These are phyloP conservation scores for Suillus americanus DNA, from an alignment of 768 basidiomycete genomes.

Conservation along the genomic window DNA sequence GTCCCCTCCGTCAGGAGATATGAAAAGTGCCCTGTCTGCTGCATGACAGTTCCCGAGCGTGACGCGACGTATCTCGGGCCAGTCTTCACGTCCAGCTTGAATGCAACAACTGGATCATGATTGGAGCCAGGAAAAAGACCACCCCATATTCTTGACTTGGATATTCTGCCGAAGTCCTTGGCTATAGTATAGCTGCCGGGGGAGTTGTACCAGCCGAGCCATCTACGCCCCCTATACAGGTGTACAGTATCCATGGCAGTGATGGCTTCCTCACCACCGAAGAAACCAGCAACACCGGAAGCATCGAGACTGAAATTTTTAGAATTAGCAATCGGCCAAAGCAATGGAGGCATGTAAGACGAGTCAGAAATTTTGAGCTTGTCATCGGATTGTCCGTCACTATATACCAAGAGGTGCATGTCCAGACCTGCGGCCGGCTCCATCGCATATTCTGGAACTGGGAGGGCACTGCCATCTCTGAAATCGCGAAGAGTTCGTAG, in stretches of 20 bases:
- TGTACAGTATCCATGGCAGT: slow-evolving; percentile 30
- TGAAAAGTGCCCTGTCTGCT: slow-evolving; percentile 21
- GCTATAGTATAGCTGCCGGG: slow-evolving; percentile 33
- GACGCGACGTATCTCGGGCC: slow-evolving; percentile 29
- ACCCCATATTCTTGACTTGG: slow-evolving; percentile 25
- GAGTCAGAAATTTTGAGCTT: neutral
- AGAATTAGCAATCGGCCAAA: slow-evolving; percentile 8
- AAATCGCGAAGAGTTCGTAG: neutral
- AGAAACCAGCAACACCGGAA: slow-evolving; percentile 33
- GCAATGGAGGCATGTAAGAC: slow-evolving; percentile 17
- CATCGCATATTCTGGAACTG: neutral
- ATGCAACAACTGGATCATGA: slow-evolving; percentile 20
- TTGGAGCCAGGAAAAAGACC: slow-evolving; percentile 23
- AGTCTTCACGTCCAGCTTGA: slow-evolving; percentile 23
- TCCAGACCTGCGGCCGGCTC: neutral
- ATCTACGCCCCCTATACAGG: slow-evolving; percentile 26
- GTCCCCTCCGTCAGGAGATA: slow-evolving; percentile 18
- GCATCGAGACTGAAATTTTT: slow-evolving; percentile 23
- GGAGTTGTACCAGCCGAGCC: slow-evolving; percentile 38
- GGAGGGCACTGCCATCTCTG: neutral
- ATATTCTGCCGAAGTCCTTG: slow-evolving; percentile 27
- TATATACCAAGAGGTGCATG: neutral
- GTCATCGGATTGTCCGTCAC: neutral
- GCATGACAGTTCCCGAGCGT: slow-evolving; percentile 20
- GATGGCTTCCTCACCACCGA: slow-evolving; percentile 34